Base-by-base conservation (phyloP, 345 rosid species). In the Gossypium raimondii region DNA sequence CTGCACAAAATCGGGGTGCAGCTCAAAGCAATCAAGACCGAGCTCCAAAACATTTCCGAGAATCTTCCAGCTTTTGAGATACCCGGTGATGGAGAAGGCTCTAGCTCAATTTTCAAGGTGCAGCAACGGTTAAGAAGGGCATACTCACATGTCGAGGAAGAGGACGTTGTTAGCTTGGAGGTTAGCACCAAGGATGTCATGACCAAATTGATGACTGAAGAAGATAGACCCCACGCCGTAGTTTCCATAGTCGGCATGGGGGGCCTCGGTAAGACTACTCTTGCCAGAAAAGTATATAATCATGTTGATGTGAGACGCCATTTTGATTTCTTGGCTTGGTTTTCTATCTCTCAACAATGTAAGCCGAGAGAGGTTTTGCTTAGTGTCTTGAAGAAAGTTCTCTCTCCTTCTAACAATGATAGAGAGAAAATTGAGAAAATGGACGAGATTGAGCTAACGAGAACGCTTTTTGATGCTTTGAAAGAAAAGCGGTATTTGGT, bases 211-310 rank as follows among this genome's bases (percentile, higher is more conserved):
- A 52, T 55, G 64, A 75, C 0, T 0, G 38, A 34, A 51, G 76
- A 74, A 24, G 72, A 73, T n/a, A 20, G 70, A 45, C 17, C 34
- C 63, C 38, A 24, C 16, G 72, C 7, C n/a, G 57, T 47, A 0
- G 58, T 68, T 50, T 68, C 72, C 2, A 50, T 80, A 61, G 74
- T 73, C 24, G 89, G 87, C 24, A 85, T 85, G 90, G 85, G 86
- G 0, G 90, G 88, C 3, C 34, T 79, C 3, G 85, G 88, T n/a
- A 58, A 58, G 63, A 58, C 63, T 1, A 58, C 63, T 24, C 34
- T 58, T 58, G 63, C 63, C 63, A 58, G 34, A 58, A 11, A 58
- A 24, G 34, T 58, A 24, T 58, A 24, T 25, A 58, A 22, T 11
- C 7, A 11, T 2, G 8, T 24, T 58, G 14, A 58, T 3, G 63